A percentile compares a stretch with the other conserved stretches of the same genome.
phyloP scores from a whole-genome alignment of 2,329 filamentous ascomycete genomes.

The Alternaria sp. region DNA sequence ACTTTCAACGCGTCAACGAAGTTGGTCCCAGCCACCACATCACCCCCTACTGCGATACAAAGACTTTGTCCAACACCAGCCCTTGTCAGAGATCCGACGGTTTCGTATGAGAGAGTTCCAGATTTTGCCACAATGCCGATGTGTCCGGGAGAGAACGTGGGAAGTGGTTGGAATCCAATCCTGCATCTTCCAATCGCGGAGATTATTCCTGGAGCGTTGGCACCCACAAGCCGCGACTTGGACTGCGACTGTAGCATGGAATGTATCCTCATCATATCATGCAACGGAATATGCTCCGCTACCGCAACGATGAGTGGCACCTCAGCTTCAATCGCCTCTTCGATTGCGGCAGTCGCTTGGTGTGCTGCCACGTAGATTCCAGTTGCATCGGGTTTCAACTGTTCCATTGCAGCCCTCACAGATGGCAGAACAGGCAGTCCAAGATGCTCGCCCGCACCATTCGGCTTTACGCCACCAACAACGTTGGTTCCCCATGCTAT shows the following conservation, averaged over 20 bases:
- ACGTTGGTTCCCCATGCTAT: constrained; percentile 80
- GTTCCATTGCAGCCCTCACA: constrained; percentile 71
- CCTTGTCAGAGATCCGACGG: constrained; percentile 74
- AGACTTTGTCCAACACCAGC: constrained; percentile 79
- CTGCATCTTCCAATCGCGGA: constrained; percentile 73
- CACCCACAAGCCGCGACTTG: constrained; percentile 74
- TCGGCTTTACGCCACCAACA: constrained; percentile 78
- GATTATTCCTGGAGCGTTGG: constrained; percentile 83
- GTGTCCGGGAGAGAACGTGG: constrained; percentile 71
- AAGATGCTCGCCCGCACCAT: constrained; percentile 72
- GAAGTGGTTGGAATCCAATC: constrained; percentile 78
- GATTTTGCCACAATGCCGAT: constrained; percentile 82
- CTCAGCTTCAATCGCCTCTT: constrained; percentile 80
- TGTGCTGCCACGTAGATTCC: constrained; percentile 81
- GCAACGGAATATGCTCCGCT: constrained; percentile 78
- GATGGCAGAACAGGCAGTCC: constrained; percentile 74
- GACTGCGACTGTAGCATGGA: constrained; percentile 74
- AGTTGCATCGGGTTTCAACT: constrained; percentile 76
- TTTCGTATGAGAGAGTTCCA: constrained; percentile 80
- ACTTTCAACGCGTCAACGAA: constrained; percentile 73
- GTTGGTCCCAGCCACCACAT: constrained; percentile 75
- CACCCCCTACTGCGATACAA: constrained; percentile 79
- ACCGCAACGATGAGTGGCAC: constrained; percentile 79
- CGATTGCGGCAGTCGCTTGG: constrained; percentile 73
- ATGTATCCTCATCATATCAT: constrained; percentile 77